Evolutionary conservation across 2,329 filamentous ascomycete species (phyloP).

Genomic region (Ceratocystis destructans): DNA sequence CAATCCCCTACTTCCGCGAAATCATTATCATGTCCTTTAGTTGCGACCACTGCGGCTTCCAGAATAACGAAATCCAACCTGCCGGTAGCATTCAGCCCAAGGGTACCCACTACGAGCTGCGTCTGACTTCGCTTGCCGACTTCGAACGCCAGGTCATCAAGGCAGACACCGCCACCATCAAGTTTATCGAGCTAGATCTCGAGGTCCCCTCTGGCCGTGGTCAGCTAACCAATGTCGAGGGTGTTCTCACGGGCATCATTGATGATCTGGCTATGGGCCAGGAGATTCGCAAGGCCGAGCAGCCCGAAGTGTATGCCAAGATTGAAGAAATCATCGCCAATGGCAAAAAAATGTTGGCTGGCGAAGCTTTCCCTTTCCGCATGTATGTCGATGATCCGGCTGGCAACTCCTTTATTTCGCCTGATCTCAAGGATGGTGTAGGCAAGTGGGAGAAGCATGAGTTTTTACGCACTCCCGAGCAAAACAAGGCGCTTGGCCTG

Average conservation of each 20-base stretch:
- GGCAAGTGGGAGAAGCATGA: conserved; percentile 82
- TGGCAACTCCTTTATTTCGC: conserved; percentile 94
- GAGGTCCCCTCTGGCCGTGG: conserved; percentile 86
- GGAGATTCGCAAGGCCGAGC: conserved; percentile 60
- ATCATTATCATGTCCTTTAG: conserved; percentile 94
- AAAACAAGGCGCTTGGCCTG: conserved; percentile 77
- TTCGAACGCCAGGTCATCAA: conserved; percentile 83
- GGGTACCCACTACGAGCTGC: conserved; percentile 71
- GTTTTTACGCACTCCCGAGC: conserved; percentile 67
- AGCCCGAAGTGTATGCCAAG: conserved; percentile 66
- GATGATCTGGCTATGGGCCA: conserved; percentile 74
- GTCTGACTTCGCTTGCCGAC: conserved; percentile 58
- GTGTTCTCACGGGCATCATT: conserved; percentile 63
- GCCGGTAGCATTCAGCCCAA: conserved; percentile 85
- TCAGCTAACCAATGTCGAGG: conserved; percentile 87
- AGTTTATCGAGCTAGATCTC: conserved; percentile 80
- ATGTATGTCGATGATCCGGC: conserved; percentile 79
- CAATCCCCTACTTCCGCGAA: conserved; percentile 94
- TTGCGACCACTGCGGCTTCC: conserved; percentile 77
- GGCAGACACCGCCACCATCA: conserved; percentile 72
- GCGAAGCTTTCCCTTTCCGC: conserved; percentile 73
- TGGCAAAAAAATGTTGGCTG: conserved; percentile 62
- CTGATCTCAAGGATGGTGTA: conserved; percentile 62
- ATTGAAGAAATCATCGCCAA: conserved; percentile 62
- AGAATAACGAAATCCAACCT: conserved; percentile 87